phyloP scores from a whole-genome alignment of 768 basidiomycete genomes.

The Polyporus arcularius region DNA sequence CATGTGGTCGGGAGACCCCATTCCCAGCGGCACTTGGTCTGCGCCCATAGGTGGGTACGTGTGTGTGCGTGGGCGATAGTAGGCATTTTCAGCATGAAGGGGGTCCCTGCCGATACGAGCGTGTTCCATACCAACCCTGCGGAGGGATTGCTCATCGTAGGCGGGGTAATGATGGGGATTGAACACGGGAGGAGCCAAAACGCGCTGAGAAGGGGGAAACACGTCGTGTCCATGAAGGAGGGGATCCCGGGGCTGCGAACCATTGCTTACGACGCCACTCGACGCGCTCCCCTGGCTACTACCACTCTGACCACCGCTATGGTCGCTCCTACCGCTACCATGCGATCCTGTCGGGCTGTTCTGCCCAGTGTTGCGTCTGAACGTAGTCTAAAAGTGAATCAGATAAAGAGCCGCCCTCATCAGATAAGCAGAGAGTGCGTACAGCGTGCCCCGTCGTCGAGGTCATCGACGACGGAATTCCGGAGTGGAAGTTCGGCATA shows the following conservation, averaged over 20 bases:
- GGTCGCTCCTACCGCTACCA: constrained; percentile 13
- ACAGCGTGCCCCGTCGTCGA: constrained; percentile 11
- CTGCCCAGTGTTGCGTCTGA: constrained; percentile 13
- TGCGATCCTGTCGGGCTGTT: constrained; percentile 18
- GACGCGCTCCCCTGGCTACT: constrained; percentile 16
- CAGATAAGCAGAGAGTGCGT: constrained; percentile 18
- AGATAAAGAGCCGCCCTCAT: constrained; percentile 8
- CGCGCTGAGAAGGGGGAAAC: constrained; percentile 12
- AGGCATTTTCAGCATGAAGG: constrained; percentile 8
- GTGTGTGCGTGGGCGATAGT: constrained; percentile 23
- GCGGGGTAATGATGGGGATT: constrained; percentile 21
- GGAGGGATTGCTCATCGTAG: constrained; percentile 16
- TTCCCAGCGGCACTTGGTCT: constrained; percentile 3
- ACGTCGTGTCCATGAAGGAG: constrained; percentile 6
- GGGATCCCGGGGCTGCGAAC: not conserved
- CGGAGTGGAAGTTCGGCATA: constrained; percentile 1
- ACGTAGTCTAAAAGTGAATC: constrained; percentile 8
- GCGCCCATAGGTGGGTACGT: constrained; percentile 14
- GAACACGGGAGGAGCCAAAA: constrained; percentile 7
- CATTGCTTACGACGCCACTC: constrained; percentile 14
- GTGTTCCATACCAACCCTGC: constrained; percentile 21
- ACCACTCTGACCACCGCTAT: constrained; percentile 11
- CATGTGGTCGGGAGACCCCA: constrained; percentile 8
- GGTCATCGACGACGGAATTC: constrained; percentile 9
- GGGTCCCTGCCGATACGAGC: constrained; percentile 16